phyloP scores from a whole-genome alignment of 306 rosid species.

The Casuarina equisetifolia region DNA sequence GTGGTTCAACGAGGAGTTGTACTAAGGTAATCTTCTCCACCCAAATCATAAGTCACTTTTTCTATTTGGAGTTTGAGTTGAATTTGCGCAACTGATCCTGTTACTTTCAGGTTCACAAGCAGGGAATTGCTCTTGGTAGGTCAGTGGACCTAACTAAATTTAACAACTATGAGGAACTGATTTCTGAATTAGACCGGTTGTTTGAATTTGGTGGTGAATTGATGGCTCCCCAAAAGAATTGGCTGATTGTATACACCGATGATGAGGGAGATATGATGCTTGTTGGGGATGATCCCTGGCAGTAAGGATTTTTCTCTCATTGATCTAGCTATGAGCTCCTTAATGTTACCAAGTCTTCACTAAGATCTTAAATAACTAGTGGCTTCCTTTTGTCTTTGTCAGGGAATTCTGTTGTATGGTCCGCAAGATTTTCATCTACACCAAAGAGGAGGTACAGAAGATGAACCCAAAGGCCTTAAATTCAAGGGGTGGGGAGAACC shows the following conservation, averaged over 20 bases:
- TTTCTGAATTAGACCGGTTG: slow-evolving; percentile 72
- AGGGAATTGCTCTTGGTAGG: slow-evolving; percentile 97
- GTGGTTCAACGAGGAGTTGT: slow-evolving; percentile 79
- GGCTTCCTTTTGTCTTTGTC: slow-evolving; percentile 11
- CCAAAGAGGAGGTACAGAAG: slow-evolving; percentile 90
- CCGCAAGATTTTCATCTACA: slow-evolving; percentile 84
- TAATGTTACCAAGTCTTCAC: background rate
- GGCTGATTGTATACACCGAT: slow-evolving; percentile 87
- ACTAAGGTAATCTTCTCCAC: slow-evolving; percentile 57
- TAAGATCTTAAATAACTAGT: slow-evolving; percentile 8
- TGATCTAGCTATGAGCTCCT: background rate
- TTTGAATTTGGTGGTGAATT: slow-evolving; percentile 90
- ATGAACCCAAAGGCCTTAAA: slow-evolving; percentile 75
- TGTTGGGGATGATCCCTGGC: slow-evolving; percentile 99
- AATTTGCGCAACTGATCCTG: slow-evolving; percentile 20
- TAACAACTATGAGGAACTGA: slow-evolving; percentile 66
- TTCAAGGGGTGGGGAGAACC: slow-evolving; percentile 59
- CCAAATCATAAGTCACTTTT: background rate
- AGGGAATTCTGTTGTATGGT: slow-evolving; percentile 97
- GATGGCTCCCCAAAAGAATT: slow-evolving; percentile 59
- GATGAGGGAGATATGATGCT: slow-evolving; percentile 98
- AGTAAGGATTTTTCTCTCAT: slow-evolving; percentile 52
- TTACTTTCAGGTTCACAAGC: slow-evolving; percentile 85
- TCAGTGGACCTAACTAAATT: slow-evolving; percentile 90
- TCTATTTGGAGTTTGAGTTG: background rate